A percentile compares a stretch with the other conserved stretches of the same genome.
Evolutionary conservation across 306 rosid species (phyloP).

Genomic region (Vicia faba): DNA sequence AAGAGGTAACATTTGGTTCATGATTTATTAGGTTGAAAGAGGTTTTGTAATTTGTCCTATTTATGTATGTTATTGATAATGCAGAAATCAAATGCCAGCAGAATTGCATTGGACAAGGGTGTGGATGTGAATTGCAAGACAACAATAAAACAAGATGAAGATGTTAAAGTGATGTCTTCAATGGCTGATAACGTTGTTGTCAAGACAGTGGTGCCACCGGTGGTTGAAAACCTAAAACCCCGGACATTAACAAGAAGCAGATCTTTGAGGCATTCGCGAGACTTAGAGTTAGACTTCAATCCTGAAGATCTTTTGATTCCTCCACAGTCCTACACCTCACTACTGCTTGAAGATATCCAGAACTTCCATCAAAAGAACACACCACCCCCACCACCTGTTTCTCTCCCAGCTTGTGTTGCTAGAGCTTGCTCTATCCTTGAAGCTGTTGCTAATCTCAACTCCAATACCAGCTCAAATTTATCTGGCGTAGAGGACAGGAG

Average conservation of each 20-base stretch:
- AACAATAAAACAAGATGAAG: conserved; percentile 47
- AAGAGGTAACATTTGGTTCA: not conserved
- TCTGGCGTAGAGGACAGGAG: conserved; percentile 49
- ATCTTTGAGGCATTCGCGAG: conserved; percentile 74
- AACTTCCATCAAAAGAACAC: conserved; percentile 87
- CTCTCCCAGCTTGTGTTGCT: conserved; percentile 83
- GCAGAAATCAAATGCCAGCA: conserved; percentile 62
- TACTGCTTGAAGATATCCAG: conserved; percentile 84
- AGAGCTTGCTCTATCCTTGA: conserved; percentile 92
- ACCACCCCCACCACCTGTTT: conserved; percentile 37
- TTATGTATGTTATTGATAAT: not conserved
- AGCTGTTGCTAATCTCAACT: conserved; percentile 94
- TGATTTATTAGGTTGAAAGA: conserved; percentile 13
- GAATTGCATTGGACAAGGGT: conserved; percentile 44
- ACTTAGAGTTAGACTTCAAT: conserved; percentile 73
- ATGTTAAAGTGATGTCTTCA: conserved; percentile 38
- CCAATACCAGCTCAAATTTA: conserved; percentile 53
- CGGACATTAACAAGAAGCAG: conserved; percentile 72
- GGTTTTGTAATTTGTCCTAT: conserved; percentile 9
- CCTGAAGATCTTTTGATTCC: conserved; percentile 56
- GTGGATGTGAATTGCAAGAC: conserved; percentile 38
- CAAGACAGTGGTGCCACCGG: conserved; percentile 44
- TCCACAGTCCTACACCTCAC: conserved; percentile 68
- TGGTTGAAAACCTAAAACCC: conserved; percentile 49
- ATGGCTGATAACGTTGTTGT: conserved; percentile 35